phyloP scores from a whole-genome alignment of 805 yeast genomes.

The Ogataea nitratoaversa region DNA sequence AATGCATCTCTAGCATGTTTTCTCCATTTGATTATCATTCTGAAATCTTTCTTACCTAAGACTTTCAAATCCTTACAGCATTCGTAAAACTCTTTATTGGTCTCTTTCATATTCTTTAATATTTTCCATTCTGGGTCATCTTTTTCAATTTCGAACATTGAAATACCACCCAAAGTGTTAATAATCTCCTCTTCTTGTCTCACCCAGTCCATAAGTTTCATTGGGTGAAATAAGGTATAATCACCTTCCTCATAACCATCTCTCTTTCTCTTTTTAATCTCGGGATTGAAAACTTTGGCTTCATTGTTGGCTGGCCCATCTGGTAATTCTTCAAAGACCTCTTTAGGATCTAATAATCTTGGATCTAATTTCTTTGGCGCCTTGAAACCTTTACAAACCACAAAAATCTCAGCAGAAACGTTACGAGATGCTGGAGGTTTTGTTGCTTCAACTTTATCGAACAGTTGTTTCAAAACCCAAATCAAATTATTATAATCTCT shows the following conservation, averaged over 20 bases:
- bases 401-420: conserved; percentile 98
- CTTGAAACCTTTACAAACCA: conserved; percentile 91
- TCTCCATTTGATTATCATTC: conserved; percentile 82
- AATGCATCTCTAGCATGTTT: conserved; percentile 74
- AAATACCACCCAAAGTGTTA: conserved; percentile 69
- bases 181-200: conserved; percentile 74
- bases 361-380: conserved; percentile 97
- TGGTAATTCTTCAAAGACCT: conserved; percentile 89
- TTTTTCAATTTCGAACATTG: conserved; percentile 58
- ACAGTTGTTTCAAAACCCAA: conserved; percentile 97
- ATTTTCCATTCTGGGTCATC: conserved; percentile 69
- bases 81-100: conserved; percentile 73
- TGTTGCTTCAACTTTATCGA: conserved; percentile 96
- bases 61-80: conserved; percentile 91
- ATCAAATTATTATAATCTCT: conserved; percentile 94
- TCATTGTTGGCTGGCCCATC: conserved; percentile 75
- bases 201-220: conserved; percentile 77
- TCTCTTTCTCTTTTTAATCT: conserved; percentile 82
- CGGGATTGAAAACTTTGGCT: conserved; percentile 93
- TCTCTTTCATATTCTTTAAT: conserved; percentile 66
- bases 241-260: conserved; percentile 98
- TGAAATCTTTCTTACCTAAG: conserved; percentile 90
- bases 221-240: conserved; percentile 62
- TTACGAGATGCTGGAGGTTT: conserved; percentile 99
- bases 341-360: conserved; percentile 82